Base-by-base conservation (phyloP, 2,329 filamentous ascomycete species). In the Beauveria sp. region DNA sequence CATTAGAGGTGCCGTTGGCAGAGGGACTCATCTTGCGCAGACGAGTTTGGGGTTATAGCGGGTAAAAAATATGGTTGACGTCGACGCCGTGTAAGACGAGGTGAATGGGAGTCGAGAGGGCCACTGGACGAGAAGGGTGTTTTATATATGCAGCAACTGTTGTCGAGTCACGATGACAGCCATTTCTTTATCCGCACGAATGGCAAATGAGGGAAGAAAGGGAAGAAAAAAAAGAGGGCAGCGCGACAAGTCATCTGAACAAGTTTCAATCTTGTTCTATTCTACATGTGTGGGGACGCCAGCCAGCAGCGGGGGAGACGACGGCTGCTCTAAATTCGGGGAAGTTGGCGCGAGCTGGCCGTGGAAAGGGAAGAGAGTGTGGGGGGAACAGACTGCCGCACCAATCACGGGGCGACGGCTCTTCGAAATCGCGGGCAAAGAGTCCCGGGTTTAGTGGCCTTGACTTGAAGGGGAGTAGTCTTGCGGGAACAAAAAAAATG, bases 11-110 rank as follows among this genome's bases (percentile, higher is more conserved):
- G n/a, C 62, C 28, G 51, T 63, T 63, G 16, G 63, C 57, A 6
- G 65, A 62, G 28, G 63, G 61, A 40, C 53, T 42, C 64, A 65
- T 65, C 38, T 18, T 38, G 40, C 30, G 51, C 16, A 24, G 34
- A 28, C 2, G 22, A 22, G 24, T 16, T 30, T 7, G 9, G 18
- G 30, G 8, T 18, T 16, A n/a, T 18, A 24, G 7, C 8, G 46
- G 28, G 28, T 22, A 2, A 5, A 5, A 24, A 18, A 16, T 3
- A 10, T 42, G 20, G 24, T 34, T 43, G 51, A 54, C 51, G 51
- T 54, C 51, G 51, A 20, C 46, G 43, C 28, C 12, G 40, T 46
- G 8, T 34, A 50, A 50, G 51, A 40, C 3, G n/a, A 26, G 22
- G 20, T 20, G 34, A 40, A 24, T 54, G 30, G 24, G 14, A 26